Evolutionary conservation across 1,284 basidiomycete genomes (phyloP).

Genomic region (Trametes polyzona): DNA sequence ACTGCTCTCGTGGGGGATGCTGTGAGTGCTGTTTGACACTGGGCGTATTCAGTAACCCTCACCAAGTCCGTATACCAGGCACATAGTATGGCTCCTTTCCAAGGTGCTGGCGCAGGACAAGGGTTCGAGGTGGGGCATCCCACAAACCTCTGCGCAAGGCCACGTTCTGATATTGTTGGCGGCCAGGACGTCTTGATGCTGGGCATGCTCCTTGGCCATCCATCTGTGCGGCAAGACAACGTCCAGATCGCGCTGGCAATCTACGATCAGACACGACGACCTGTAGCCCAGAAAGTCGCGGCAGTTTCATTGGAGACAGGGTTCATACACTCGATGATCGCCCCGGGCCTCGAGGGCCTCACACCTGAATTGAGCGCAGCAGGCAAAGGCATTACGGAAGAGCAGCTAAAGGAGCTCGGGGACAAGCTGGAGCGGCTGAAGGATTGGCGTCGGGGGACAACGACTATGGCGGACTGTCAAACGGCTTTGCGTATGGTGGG

Average conservation of each 20-base stretch:
- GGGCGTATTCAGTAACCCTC: too few species aligned
- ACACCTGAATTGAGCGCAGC: slow-evolving; percentile 6
- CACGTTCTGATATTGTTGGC: neutral
- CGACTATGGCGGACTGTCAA: neutral
- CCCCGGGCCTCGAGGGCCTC: neutral
- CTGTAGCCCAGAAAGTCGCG: slow-evolving; percentile 17
- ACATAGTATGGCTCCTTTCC: slow-evolving; percentile 36
- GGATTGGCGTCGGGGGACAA: neutral
- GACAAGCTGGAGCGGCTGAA: neutral
- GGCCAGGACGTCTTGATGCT: slow-evolving; percentile 16
- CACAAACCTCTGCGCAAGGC: neutral
- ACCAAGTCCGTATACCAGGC: neutral
- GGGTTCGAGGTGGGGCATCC: slow-evolving; percentile 37
- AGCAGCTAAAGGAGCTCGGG: neutral
- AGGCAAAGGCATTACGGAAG: neutral
- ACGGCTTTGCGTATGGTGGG: neutral
- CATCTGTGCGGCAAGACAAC: neutral
- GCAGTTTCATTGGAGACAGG: slow-evolving; percentile 5
- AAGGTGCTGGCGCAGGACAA: slow-evolving; percentile 43
- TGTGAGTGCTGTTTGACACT: slow-evolving; percentile 12
- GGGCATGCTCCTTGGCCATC: slow-evolving; percentile 5
- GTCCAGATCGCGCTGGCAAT: slow-evolving; percentile 3
- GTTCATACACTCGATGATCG: neutral
- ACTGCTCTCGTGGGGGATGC: slow-evolving; percentile 36
- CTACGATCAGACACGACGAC: slow-evolving; percentile 17